phyloP scores from a whole-genome alignment of 805 yeast genomes.

The Zygotorulaspora danielsina region DNA sequence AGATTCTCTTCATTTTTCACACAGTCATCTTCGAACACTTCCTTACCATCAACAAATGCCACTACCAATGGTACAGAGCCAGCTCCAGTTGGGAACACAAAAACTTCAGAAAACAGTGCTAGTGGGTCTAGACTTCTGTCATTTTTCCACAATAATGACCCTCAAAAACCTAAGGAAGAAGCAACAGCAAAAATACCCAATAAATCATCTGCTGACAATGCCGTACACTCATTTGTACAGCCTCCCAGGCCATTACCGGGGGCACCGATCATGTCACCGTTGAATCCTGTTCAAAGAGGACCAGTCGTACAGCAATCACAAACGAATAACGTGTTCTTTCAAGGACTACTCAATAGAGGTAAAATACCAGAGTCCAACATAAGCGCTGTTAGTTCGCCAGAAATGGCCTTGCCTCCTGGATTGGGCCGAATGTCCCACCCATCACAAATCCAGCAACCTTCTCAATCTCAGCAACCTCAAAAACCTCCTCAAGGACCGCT shows the following conservation, averaged over 20 bases:
- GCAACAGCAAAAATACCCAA: neutral
- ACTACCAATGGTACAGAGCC: neutral
- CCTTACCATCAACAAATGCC: slow-evolving; percentile 7
- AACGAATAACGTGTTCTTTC: slow-evolving; percentile 31
- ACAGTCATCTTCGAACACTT: slow-evolving; percentile 15
- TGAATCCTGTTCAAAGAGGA: neutral
- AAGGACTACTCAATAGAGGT: slow-evolving; percentile 30
- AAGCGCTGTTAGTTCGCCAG: slow-evolving; percentile 13
- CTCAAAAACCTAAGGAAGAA: slow-evolving; percentile 7
- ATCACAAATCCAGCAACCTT: slow-evolving; percentile 6
- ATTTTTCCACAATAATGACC: slow-evolving; percentile 24
- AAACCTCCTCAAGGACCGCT: slow-evolving; percentile 12
- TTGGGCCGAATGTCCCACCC: slow-evolving; percentile 2
- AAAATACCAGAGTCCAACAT: slow-evolving; percentile 14
- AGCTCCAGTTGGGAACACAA: neutral
- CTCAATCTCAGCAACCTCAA: slow-evolving; percentile 15
- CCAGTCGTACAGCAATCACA: slow-evolving; percentile 11
- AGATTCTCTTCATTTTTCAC: slow-evolving; percentile 38
- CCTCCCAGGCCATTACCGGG: neutral
- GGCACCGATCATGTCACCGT: neutral
- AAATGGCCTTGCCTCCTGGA: slow-evolving; percentile 15
- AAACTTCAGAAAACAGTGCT: slow-evolving; percentile 4
- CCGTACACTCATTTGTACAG: neutral
- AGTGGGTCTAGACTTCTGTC: slow-evolving; percentile 32
- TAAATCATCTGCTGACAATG: neutral